A percentile compares a stretch with the other conserved stretches of the same genome.
Evolutionary conservation across 1,284 basidiomycete genomes (phyloP).

Genomic region (Stereum hirsutum): DNA sequence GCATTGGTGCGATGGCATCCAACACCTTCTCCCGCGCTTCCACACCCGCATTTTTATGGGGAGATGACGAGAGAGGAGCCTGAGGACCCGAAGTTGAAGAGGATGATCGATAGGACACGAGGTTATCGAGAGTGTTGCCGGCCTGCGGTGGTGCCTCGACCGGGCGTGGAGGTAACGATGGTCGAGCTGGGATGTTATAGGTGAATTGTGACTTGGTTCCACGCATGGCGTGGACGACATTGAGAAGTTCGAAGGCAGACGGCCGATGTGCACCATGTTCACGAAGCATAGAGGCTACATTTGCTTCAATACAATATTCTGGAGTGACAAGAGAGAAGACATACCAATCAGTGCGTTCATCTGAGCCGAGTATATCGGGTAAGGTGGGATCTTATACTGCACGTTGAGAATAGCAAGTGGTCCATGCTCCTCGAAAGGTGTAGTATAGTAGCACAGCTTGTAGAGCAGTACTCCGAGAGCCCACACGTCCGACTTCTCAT

Average conservation of each 20-base stretch:
- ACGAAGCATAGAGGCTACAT: conserved; percentile 85
- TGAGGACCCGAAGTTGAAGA: conserved; percentile 11
- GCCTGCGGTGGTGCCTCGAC: conserved; percentile 14
- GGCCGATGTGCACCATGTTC: conserved; percentile 82
- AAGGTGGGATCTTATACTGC: conserved; percentile 89
- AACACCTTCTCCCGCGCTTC: conserved; percentile 66
- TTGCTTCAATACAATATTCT: too few species aligned
- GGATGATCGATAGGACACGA: conserved; percentile 29
- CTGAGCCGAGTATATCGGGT: conserved; percentile 84
- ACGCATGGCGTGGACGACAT: conserved; percentile 70
- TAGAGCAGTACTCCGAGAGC: conserved; percentile 72
- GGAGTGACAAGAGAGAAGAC: conserved; percentile 17
- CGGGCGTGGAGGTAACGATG: conserved; percentile 28
- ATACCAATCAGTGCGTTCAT: conserved; percentile 85
- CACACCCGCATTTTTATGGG: conserved; percentile 36
- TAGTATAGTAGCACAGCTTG: conserved; percentile 96
- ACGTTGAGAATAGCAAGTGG: conserved; percentile 95
- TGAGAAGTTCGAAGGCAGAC: conserved; percentile 72
- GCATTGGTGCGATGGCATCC: conserved; percentile 71
- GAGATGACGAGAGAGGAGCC: conserved; percentile 11
- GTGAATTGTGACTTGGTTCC: conserved; percentile 75
- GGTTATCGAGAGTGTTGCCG: conserved; percentile 29
- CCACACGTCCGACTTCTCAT: conserved; percentile 87
- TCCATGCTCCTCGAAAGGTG: conserved; percentile 96
- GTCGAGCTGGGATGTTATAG: conserved; percentile 48